Conservation (phyloP, 371 early-diverging fungal genomes). For the Mucor ambiguus region DNA sequence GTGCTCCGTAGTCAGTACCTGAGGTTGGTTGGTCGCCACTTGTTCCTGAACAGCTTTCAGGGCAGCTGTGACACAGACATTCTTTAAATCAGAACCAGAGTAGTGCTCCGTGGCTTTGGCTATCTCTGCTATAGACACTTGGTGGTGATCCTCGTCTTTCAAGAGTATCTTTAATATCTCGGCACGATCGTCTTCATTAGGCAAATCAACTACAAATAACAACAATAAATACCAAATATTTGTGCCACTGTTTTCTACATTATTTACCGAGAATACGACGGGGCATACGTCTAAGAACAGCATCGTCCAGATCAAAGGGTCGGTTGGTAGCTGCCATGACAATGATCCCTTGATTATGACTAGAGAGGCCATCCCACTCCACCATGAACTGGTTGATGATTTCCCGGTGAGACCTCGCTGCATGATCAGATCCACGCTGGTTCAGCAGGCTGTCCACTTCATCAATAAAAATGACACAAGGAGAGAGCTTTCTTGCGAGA, state of each 20-base stretch:
- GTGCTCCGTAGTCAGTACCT: conserved; percentile 54
- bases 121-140: conserved; percentile 55
- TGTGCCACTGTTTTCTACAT: not conserved
- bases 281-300: conserved; percentile 96
- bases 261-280: conserved; percentile 82
- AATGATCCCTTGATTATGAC: conserved; percentile 76
- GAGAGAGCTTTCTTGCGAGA: conserved; percentile 92
- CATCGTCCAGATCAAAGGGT: conserved; percentile 98
- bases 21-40: conserved; percentile 14
- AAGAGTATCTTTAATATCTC: conserved; percentile 84
- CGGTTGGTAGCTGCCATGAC: conserved; percentile 97
- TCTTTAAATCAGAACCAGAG: conserved; percentile 99
- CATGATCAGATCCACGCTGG: conserved; percentile 68
- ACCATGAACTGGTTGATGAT: conserved; percentile 96
- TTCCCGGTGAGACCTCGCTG: conserved; percentile 68
- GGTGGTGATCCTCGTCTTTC: conserved; percentile 68
- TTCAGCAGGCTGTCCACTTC: conserved; percentile 97
- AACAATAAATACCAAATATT: not conserved
- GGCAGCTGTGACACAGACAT: conserved; percentile 95
- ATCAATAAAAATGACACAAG: conserved; percentile 98
- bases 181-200: conserved; percentile 79
- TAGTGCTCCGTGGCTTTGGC: conserved; percentile 76
- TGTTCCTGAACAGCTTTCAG: conserved; percentile 70
- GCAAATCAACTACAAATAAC: conserved; percentile 76
- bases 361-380: conserved; percentile 95